phyloP scores from a whole-genome alignment of 108 stramenopile genomes.

The Aurantiochytrium sp. region DNA sequence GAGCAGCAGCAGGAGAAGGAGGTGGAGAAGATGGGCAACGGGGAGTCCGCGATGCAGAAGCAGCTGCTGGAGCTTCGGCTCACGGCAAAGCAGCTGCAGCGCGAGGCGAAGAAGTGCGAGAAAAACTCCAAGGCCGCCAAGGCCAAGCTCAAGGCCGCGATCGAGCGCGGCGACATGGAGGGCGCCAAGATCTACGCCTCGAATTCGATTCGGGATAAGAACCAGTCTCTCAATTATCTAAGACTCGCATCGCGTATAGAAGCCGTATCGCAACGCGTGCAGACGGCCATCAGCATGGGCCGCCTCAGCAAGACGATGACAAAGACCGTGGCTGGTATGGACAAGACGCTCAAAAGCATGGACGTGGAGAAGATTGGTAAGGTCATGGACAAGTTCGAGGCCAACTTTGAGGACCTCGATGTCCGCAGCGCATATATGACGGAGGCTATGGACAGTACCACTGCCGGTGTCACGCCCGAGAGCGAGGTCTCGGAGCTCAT shows the following conservation, averaged over 20 bases:
- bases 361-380: constrained; percentile 80
- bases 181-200: constrained; percentile 92
- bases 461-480: constrained; percentile 84
- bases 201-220: constrained; percentile 96
- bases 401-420: constrained; percentile 97
- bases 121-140: constrained; percentile 83
- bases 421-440: constrained; percentile 87
- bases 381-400: constrained; percentile 91
- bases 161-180: constrained; percentile 70
- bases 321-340: constrained; percentile 86
- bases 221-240: constrained; percentile 84
- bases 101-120: constrained; percentile 84
- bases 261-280: constrained; percentile 85
- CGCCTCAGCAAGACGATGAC: constrained; percentile 80
- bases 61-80: constrained; percentile 88
- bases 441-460: constrained; percentile 85
- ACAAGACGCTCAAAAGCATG: constrained; percentile 73
- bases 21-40: not conserved
- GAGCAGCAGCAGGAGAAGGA: too few species aligned
- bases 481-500: constrained; percentile 81
- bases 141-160: constrained; percentile 83
- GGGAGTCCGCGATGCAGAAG: constrained; percentile 57
- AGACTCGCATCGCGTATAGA: constrained; percentile 80
- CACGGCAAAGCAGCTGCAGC: constrained; percentile 88
- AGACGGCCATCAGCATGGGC: constrained; percentile 91